Evolutionary conservation across 148 eudicot species (phyloP).

Genomic region (Amaranthus cruentus): DNA sequence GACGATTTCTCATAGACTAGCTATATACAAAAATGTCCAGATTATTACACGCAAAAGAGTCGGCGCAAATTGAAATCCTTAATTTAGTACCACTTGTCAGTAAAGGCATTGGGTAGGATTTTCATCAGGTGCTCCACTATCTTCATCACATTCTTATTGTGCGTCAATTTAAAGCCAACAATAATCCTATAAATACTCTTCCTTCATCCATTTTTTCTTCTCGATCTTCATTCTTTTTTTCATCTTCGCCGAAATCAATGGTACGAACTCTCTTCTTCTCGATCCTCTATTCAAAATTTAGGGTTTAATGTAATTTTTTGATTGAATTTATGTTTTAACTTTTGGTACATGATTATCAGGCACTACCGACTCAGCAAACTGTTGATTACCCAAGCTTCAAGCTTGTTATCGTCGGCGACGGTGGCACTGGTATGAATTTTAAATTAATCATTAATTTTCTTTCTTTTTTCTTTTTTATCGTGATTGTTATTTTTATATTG

Average conservation of each 20-base stretch:
- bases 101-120: no score
- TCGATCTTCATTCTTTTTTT: neutral
- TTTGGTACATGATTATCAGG: neutral
- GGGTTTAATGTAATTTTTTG: neutral
- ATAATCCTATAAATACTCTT: neutral
- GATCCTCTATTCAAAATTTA: neutral
- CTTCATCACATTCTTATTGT: neutral
- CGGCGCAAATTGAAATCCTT: no score
- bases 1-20: no score
- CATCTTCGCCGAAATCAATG: neutral
- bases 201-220: neutral
- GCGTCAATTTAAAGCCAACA: slow-evolving; percentile 11
- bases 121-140: no score
- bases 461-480: neutral
- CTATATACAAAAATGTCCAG: no score
- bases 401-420: slow-evolving; percentile 27
- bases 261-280: neutral
- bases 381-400: slow-evolving; percentile 18
- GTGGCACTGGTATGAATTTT: slow-evolving; percentile 21
- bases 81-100: no score
- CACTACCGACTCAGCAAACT: slow-evolving; percentile 9
- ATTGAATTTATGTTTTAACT: neutral
- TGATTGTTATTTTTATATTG: neutral
- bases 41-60: no score
- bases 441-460: neutral